These are phyloP conservation scores for Ensete glaucum DNA, from an alignment of 176 grass and related monocot genomes.

Conservation along the genomic window DNA sequence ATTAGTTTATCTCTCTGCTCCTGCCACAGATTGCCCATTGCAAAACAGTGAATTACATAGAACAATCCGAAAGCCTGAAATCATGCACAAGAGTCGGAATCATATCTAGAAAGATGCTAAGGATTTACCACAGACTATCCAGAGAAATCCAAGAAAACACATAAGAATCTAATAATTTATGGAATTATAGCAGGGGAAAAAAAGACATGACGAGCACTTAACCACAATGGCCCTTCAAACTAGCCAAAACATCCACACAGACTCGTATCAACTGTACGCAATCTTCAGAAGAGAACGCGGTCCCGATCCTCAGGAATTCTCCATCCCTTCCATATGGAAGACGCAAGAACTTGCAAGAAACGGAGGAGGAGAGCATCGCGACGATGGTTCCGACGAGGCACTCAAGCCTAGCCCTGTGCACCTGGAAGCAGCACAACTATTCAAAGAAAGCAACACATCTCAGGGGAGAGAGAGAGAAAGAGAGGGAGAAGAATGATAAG, in stretches of 20 bases:
- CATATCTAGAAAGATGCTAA: neutral
- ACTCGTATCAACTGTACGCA: conserved; percentile 41
- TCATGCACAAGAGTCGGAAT: neutral
- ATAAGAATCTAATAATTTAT: neutral
- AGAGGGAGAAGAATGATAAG: neutral
- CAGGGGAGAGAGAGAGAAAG: neutral
- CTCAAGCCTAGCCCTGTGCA: conserved; percentile 37
- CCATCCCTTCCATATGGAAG: conserved; percentile 2
- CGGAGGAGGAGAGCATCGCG: conserved; percentile 40
- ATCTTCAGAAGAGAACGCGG: conserved; percentile 34
- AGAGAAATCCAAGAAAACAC: neutral
- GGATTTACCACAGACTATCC: no score
- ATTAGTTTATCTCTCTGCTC: no score
- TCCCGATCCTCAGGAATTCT: conserved; percentile 42
- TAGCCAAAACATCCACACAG: conserved; percentile 31
- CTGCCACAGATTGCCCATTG: no score
- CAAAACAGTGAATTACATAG: no score
- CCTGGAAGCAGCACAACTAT: conserved; percentile 26
- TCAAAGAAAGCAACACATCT: neutral
- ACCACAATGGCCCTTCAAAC: conserved; percentile 46
- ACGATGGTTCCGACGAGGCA: conserved; percentile 43
- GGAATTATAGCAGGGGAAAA: conserved; percentile 3
- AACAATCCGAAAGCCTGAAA: neutral
- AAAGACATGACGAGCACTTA: conserved; percentile 1
- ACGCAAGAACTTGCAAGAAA: conserved; percentile 34